A percentile compares a stretch with the other conserved stretches of the same genome.
These are phyloP conservation scores for Penicillium silybi DNA, from an alignment of 495 filamentous ascomycete species.

Conservation along the genomic window DNA sequence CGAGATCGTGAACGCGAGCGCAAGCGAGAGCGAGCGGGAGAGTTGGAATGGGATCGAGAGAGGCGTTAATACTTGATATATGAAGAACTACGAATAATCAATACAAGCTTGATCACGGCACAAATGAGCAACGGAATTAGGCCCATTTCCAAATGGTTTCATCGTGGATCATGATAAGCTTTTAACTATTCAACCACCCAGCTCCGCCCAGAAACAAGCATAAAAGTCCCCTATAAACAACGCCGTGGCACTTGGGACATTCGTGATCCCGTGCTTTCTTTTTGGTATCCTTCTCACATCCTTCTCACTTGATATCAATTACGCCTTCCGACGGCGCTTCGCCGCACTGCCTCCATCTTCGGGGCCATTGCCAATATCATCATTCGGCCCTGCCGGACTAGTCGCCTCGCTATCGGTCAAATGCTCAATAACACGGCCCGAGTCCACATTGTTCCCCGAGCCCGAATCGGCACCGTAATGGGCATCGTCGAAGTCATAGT, in stretches of 20 bases:
- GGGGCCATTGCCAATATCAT: conserved; percentile 22
- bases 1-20: conserved; percentile 41
- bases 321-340: conserved; percentile 39
- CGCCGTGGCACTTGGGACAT: not conserved
- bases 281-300: not conserved
- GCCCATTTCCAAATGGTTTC: not conserved
- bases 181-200: not conserved
- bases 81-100: not conserved
- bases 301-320: conserved; percentile 2
- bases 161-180: conserved; percentile 1
- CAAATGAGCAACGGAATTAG: not conserved
- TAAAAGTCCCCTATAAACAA: not conserved
- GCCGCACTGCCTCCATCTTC: conserved; percentile 26
- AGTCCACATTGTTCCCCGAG: conserved; percentile 16
- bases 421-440: conserved; percentile 40
- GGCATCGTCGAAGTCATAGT: conserved; percentile 28
- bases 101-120: not conserved
- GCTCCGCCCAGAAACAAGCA: not conserved
- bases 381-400: conserved; percentile 33
- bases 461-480: conserved; percentile 22
- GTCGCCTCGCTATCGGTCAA: conserved; percentile 47
- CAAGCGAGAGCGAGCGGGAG: conserved; percentile 31
- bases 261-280: not conserved
- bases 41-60: conserved; percentile 38
- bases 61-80: not conserved